These are phyloP conservation scores for Apostasia ramifera DNA, from an alignment of 106 monocot species.

Conservation along the genomic window DNA sequence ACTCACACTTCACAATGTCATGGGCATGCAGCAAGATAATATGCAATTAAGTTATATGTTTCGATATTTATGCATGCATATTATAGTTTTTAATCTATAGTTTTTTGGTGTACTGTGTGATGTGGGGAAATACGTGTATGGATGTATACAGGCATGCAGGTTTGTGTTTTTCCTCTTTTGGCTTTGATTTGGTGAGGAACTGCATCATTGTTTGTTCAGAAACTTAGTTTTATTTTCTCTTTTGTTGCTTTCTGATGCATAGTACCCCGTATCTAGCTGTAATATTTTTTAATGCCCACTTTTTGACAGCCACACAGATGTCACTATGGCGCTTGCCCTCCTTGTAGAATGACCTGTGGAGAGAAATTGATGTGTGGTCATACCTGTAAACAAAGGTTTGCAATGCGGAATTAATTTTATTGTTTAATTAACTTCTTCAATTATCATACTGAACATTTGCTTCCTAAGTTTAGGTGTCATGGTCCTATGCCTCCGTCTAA, in stretches of 20 bases:
- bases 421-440: not conserved
- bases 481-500: constrained; percentile 83
- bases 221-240: not conserved
- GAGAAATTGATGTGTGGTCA: constrained; percentile 76
- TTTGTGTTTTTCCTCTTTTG: too few species aligned
- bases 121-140: too few species aligned
- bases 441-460: not conserved
- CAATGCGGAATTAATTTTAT: not conserved
- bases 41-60: too few species aligned
- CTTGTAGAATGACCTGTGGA: constrained; percentile 65
- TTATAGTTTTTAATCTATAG: too few species aligned
- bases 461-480: constrained; percentile 58
- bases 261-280: not conserved
- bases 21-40: too few species aligned
- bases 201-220: too few species aligned
- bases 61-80: too few species aligned
- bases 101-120: too few species aligned
- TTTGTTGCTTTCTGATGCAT: not conserved
- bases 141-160: too few species aligned
- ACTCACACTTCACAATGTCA: too few species aligned
- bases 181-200: too few species aligned
- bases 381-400: constrained; percentile 80
- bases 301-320: constrained; percentile 75
- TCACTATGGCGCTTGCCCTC: constrained; percentile 97
- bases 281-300: not conserved